These are phyloP conservation scores for Fusarium illudens DNA, from an alignment of 2,329 filamentous ascomycete genomes.

Conservation along the genomic window DNA sequence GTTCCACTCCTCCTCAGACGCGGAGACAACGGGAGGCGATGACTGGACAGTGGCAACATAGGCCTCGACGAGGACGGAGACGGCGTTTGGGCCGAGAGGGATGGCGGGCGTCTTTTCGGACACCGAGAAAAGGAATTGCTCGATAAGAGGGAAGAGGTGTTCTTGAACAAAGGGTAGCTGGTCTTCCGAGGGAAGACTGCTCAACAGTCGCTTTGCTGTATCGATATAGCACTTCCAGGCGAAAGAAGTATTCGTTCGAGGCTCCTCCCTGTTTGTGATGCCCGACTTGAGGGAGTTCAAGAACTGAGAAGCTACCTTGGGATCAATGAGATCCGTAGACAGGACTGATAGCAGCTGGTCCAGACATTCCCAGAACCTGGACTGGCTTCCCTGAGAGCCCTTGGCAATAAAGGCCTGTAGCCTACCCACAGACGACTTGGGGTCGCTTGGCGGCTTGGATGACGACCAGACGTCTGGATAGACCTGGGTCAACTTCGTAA, in stretches of 20 bases:
- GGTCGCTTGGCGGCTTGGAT: conserved; percentile 51
- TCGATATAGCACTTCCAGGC: conserved; percentile 82
- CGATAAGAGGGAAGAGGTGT: conserved; percentile 62
- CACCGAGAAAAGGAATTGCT: conserved; percentile 61
- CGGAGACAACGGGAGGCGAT: conserved; percentile 53
- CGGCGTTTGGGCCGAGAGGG: conserved; percentile 47
- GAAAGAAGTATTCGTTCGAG: conserved; percentile 69
- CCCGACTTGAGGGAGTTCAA: conserved; percentile 75
- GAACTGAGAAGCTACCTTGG: conserved; percentile 66
- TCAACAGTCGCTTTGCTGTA: conserved; percentile 63
- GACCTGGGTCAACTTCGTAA: conserved; percentile 70
- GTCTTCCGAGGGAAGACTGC: conserved; percentile 55
- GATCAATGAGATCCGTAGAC: conserved; percentile 53
- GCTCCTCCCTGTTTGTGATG: conserved; percentile 78
- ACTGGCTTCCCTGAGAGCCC: conserved; percentile 81
- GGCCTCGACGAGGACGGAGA: conserved; percentile 56
- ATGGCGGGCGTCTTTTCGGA: conserved; percentile 50
- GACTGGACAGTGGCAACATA: conserved; percentile 56
- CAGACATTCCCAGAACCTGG: conserved; percentile 77
- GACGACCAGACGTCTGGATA: conserved; percentile 79
- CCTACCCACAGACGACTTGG: conserved; percentile 62
- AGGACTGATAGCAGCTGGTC: conserved; percentile 69
- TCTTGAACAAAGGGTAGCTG: conserved; percentile 57
- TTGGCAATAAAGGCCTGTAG: conserved; percentile 79
- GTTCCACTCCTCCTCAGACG: conserved; percentile 68